These are phyloP conservation scores for Triticum timopheevii DNA, from an alignment of 176 grass and related monocot genomes.

Conservation along the genomic window DNA sequence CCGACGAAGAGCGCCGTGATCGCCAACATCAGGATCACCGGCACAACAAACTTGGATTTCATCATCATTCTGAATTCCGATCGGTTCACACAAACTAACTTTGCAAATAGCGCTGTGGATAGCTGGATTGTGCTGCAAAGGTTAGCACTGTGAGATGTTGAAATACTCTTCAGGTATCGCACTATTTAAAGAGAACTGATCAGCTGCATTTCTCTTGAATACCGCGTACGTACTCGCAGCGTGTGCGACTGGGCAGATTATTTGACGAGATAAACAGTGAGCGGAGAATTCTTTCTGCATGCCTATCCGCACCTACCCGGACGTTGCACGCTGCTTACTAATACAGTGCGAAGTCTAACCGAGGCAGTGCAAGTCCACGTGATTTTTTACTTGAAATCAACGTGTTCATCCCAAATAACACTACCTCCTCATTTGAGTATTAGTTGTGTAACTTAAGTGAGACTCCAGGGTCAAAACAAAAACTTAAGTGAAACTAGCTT, in stretches of 20 bases:
- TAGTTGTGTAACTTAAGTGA: no score
- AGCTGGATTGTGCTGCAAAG: neutral
- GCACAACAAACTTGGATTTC: neutral
- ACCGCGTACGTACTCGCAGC: slow-evolving; percentile 7
- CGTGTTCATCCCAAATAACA: neutral
- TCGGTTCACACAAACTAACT: neutral
- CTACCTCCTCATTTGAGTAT: no score
- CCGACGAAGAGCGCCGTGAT: slow-evolving; percentile 5
- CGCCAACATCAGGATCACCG: neutral
- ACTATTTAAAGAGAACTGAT: neutral
- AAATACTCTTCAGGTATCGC: neutral
- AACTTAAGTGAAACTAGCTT: no score
- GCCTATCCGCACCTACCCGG: neutral
- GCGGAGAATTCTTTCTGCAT: neutral
- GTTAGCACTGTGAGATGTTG: neutral
- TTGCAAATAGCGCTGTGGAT: neutral
- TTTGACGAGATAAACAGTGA: neutral
- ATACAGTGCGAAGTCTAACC: neutral
- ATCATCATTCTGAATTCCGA: neutral
- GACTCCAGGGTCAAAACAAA: no score
- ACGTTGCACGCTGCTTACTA: neutral
- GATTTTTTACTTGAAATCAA: neutral
- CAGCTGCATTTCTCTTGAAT: neutral
- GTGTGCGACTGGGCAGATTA: slow-evolving; percentile 18
- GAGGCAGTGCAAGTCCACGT: neutral